These are phyloP conservation scores for Hortaea werneckii DNA, from an alignment of 2,329 filamentous ascomycete genomes.

Conservation along the genomic window DNA sequence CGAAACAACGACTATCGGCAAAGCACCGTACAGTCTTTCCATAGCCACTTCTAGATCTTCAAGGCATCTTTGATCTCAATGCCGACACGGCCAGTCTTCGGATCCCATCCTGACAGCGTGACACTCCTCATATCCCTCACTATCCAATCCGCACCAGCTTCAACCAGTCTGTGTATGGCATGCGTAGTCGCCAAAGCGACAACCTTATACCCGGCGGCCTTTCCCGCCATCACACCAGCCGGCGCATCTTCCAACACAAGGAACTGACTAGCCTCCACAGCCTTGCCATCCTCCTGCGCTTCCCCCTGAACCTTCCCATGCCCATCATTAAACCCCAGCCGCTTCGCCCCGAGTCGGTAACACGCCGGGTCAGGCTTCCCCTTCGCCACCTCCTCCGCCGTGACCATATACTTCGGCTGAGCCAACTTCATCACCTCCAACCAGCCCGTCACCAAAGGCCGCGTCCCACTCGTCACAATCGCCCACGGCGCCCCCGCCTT, in stretches of 20 bases:
- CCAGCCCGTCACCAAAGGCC: constrained; percentile 40
- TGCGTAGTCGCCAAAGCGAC: constrained; percentile 81
- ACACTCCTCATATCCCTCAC: constrained; percentile 70
- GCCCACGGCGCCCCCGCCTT: constrained; percentile 60
- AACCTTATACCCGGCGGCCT: constrained; percentile 76
- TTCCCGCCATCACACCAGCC: constrained; percentile 72
- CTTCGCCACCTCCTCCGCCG: constrained; percentile 38
- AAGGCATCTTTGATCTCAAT: constrained; percentile 59
- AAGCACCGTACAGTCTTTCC: no score
- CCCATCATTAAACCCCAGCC: constrained; percentile 33
- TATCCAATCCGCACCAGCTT: constrained; percentile 79
- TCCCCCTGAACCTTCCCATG: not conserved
- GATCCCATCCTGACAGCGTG: constrained; percentile 46
- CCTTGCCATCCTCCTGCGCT: not conserved
- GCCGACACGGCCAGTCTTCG: constrained; percentile 48
- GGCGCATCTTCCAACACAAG: constrained; percentile 85
- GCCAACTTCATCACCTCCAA: constrained; percentile 39
- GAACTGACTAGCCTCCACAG: constrained; percentile 32
- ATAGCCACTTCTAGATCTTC: not conserved
- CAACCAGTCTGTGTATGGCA: constrained; percentile 57
- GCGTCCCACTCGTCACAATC: constrained; percentile 53
- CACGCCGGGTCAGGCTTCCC: constrained; percentile 43
- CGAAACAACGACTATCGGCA: no score
- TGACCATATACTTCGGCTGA: constrained; percentile 37
- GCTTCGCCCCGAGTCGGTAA: constrained; percentile 35